A percentile compares a stretch with the other conserved stretches of the same genome.
Evolutionary conservation across 257 asterid genomes (phyloP).

Genomic region (Jaltomata sinuosa): DNA sequence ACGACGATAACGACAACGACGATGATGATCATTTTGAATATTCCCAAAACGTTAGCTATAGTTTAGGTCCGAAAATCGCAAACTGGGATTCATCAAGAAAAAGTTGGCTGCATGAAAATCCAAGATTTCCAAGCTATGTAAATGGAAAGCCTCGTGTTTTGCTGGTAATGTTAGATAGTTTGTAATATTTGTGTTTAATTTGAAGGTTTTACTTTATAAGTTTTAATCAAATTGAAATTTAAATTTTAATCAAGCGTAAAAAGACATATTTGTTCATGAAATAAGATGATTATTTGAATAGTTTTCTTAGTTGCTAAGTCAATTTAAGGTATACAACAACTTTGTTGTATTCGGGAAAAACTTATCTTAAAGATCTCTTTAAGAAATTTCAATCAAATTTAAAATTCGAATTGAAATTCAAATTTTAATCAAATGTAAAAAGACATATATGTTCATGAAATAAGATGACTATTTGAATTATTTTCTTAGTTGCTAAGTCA

Average conservation of each 20-base stretch:
- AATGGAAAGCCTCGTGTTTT: conserved; percentile 22
- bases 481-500: too few relatives aligned
- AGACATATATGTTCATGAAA: neutral
- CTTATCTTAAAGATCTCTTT: too few relatives aligned
- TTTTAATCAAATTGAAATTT: too few relatives aligned
- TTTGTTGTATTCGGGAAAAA: too few relatives aligned
- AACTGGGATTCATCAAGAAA: conserved; percentile 27
- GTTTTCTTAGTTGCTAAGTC: too few relatives aligned
- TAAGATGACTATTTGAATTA: too few relatives aligned
- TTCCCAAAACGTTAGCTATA: conserved; percentile 8
- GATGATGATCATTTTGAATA: neutral
- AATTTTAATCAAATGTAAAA: too few relatives aligned
- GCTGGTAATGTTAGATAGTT: conserved; percentile 6
- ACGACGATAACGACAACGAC: conserved; percentile 4
- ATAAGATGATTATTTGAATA: too few relatives aligned
- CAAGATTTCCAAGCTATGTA: conserved; percentile 8
- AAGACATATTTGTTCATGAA: neutral
- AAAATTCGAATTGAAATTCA: too few relatives aligned
- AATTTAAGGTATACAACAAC: too few relatives aligned
- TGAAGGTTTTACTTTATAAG: neutral
- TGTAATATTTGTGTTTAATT: neutral
- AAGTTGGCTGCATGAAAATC: conserved; percentile 20
- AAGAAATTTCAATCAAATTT: too few relatives aligned
- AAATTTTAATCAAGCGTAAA: too few relatives aligned
- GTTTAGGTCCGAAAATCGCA: conserved; percentile 31